Conservation (phyloP, 805 yeast species). For the Lachancea kluyveri region DNA sequence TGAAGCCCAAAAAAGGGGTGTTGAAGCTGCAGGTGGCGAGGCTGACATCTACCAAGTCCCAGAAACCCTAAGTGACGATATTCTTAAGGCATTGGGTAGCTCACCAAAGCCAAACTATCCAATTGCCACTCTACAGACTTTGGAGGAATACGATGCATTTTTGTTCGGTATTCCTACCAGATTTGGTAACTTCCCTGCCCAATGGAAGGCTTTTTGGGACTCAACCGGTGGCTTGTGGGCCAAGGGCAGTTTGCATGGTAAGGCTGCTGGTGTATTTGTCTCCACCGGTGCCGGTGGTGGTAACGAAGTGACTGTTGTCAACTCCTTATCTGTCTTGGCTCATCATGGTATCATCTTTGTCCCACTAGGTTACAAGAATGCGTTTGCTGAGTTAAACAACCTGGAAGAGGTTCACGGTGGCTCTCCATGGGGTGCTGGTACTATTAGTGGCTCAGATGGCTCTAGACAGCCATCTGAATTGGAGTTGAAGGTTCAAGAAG, state of each 20-base stretch:
- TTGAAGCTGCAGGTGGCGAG: constrained; percentile 59
- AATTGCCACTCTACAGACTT: constrained; percentile 51
- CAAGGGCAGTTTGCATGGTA: constrained; percentile 61
- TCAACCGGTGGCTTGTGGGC: constrained; percentile 79
- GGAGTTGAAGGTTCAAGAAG: constrained; percentile 56
- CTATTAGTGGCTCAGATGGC: constrained; percentile 73
- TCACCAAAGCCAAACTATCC: constrained; percentile 61
- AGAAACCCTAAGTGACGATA: constrained; percentile 64
- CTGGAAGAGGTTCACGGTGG: constrained; percentile 70
- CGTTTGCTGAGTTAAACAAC: constrained; percentile 47
- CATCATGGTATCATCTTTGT: constrained; percentile 80
- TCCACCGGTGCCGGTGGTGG: constrained; percentile 84
- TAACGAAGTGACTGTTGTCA: constrained; percentile 66
- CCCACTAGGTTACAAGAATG: constrained; percentile 67
- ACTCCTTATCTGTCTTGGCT: constrained; percentile 54
- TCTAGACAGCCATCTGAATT: constrained; percentile 58
- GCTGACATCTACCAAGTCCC: constrained; percentile 76
- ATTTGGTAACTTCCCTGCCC: constrained; percentile 76
- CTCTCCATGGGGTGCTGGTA: constrained; percentile 84
- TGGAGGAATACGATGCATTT: constrained; percentile 68
- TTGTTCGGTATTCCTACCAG: constrained; percentile 84
- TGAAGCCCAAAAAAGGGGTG: constrained; percentile 60
- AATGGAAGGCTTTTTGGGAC: constrained; percentile 72
- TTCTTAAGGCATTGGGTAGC: constrained; percentile 55
- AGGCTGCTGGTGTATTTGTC: constrained; percentile 66